A percentile compares a stretch with the other conserved stretches of the same genome.
Conservation (phyloP, 345 rosid species). For the Lumnitzera littorea region DNA sequence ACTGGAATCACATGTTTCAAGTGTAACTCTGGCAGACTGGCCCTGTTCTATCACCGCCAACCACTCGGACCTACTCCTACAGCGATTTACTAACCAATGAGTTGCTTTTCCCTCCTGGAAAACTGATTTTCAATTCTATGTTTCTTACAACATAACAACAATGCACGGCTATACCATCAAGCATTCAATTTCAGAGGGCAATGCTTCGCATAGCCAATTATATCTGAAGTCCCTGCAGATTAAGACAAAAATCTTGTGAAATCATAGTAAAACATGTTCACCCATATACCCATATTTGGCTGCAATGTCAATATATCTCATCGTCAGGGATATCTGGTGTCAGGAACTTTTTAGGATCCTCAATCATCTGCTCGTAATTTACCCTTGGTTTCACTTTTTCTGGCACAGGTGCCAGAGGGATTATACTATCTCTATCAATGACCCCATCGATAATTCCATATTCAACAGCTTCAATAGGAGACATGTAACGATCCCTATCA, state of each 20-base stretch:
- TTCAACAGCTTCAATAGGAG: slow-evolving; percentile 90
- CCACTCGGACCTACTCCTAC: not conserved
- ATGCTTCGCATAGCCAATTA: no score
- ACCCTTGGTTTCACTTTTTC: slow-evolving; percentile 58
- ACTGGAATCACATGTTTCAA: no score
- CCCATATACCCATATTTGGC: slow-evolving; percentile 24
- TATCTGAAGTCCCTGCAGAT: no score
- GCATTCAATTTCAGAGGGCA: no score
- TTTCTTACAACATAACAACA: no score
- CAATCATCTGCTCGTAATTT: slow-evolving; percentile 46
- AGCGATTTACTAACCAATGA: not conserved
- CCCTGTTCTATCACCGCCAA: not conserved
- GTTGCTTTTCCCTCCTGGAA: not conserved
- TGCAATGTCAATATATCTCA: slow-evolving; percentile 52
- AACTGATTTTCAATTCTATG: not conserved
- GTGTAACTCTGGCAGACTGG: not conserved
- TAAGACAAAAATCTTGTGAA: no score
- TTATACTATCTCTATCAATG: slow-evolving; percentile 76
- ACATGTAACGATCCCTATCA: slow-evolving; percentile 83
- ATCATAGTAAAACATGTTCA: no score
- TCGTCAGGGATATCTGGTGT: slow-evolving; percentile 88
- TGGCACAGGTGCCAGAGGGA: slow-evolving; percentile 77
- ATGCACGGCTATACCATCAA: no score
- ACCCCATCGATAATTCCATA: slow-evolving; percentile 94
- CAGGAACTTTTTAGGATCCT: slow-evolving; percentile 80